phyloP scores from a whole-genome alignment of 768 basidiomycete species.

The Phlebiopsis flavidoalba region DNA sequence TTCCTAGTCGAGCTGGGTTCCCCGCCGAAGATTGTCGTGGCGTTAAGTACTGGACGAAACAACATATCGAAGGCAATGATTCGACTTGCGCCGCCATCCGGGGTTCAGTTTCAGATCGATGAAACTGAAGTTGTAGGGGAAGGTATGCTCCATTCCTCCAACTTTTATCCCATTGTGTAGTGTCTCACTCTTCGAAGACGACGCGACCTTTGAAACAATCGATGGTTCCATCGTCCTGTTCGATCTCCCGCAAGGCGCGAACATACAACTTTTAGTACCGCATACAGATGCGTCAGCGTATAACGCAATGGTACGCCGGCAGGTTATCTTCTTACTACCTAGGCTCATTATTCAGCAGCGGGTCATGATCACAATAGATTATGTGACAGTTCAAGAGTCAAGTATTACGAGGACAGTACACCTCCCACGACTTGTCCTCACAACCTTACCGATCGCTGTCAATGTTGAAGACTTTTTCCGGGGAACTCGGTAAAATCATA shows the following conservation, averaged over 20 bases:
- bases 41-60: slow-evolving; percentile 68
- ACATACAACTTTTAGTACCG: slow-evolving; percentile 50
- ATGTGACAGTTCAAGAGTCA: slow-evolving; percentile 53
- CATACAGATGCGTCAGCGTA: slow-evolving; percentile 63
- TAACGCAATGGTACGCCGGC: slow-evolving; percentile 49
- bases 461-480: slow-evolving; percentile 98
- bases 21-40: slow-evolving; percentile 47
- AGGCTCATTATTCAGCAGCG: slow-evolving; percentile 40
- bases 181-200: neutral
- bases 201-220: slow-evolving; percentile 27
- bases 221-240: slow-evolving; percentile 41
- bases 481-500: slow-evolving; percentile 52
- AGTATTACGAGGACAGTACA: slow-evolving; percentile 47
- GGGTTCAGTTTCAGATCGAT: slow-evolving; percentile 40
- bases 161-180: too few relatives aligned
- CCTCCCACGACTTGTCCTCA: slow-evolving; percentile 51
- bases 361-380: slow-evolving; percentile 65
- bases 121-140: slow-evolving; percentile 29
- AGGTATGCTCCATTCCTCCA: slow-evolving; percentile 21
- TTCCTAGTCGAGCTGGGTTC: slow-evolving; percentile 60
- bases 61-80: slow-evolving; percentile 48
- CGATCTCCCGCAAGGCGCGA: slow-evolving; percentile 42
- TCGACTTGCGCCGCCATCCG: slow-evolving; percentile 49
- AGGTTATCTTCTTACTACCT: neutral
- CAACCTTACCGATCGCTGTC: slow-evolving; percentile 79